Evolutionary conservation across 495 filamentous ascomycete species (phyloP).

Genomic region (Chaetomium tenue): DNA sequence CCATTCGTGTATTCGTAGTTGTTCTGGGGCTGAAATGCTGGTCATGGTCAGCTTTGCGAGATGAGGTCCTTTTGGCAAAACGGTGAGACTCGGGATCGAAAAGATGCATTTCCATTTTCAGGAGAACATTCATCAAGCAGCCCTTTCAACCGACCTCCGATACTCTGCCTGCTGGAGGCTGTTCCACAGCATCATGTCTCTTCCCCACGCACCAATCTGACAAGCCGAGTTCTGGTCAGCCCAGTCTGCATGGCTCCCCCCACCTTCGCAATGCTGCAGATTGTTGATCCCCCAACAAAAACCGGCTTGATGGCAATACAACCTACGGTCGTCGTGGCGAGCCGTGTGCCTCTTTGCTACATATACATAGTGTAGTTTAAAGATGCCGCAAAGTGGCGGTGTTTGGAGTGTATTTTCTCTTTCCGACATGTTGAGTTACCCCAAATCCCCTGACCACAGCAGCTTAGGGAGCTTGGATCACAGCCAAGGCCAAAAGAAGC

Average conservation of each 20-base stretch:
- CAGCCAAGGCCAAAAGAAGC: conserved; percentile 4
- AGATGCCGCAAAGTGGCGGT: not conserved
- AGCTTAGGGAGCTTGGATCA: not conserved
- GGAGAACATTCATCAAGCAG: not conserved
- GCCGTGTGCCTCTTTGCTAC: too few relatives aligned
- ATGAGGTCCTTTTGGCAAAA: not conserved
- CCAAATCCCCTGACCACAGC: too few relatives aligned
- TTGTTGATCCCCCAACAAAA: not conserved
- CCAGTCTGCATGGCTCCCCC: not conserved
- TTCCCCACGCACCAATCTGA: not conserved
- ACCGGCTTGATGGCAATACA: not conserved
- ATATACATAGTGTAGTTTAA: too few relatives aligned
- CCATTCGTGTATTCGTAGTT: too few relatives aligned
- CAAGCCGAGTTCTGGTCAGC: not conserved
- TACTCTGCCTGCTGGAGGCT: not conserved
- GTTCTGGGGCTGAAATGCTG: not conserved
- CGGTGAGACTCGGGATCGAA: not conserved
- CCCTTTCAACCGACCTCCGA: not conserved
- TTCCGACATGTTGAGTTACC: not conserved
- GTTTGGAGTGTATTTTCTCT: not conserved
- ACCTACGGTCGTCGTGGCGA: not conserved
- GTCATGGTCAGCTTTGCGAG: not conserved
- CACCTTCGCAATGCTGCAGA: not conserved
- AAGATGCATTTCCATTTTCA: not conserved
- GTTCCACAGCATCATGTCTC: not conserved